Percentiles rank a stretch among this genome's conserved stretches.
phyloP scores from a whole-genome alignment of 305 asterid genomes.

The Solanum hybrid region DNA sequence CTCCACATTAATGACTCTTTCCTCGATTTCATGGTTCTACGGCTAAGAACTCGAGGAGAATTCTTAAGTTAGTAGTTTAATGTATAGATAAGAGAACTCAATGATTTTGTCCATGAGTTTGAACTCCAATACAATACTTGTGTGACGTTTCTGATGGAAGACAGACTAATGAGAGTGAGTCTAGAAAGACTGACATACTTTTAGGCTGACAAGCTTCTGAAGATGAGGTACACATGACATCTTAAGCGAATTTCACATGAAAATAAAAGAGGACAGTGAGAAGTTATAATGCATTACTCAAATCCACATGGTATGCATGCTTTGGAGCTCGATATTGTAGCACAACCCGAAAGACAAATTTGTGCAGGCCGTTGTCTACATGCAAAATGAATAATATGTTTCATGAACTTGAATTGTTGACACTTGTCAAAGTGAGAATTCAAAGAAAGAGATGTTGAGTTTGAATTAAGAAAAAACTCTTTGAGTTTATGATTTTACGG shows the following conservation, averaged over 20 bases:
- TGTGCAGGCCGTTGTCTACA: not conserved
- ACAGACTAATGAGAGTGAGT: not conserved
- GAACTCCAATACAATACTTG: not conserved
- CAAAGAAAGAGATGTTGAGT: not conserved
- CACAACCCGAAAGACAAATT: not conserved
- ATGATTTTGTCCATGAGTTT: not conserved
- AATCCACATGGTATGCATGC: not conserved
- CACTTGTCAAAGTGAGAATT: not conserved
- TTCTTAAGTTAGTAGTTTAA: not conserved
- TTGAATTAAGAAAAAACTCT: not conserved
- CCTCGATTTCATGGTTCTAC: not conserved
- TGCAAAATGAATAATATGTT: not conserved
- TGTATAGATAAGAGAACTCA: not conserved
- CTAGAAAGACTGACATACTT: not conserved
- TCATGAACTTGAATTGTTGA: not conserved
- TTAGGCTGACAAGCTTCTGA: not conserved
- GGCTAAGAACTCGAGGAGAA: not conserved
- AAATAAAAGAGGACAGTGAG: not conserved
- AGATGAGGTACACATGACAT: not conserved
- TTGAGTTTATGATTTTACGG: not conserved
- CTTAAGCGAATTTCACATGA: not conserved
- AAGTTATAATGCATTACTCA: not conserved
- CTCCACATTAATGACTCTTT: not conserved
- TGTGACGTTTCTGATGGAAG: not conserved
- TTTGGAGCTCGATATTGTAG: not conserved